Conservation (phyloP, 441 rosid genomes). For the Corymbia calophylla region DNA sequence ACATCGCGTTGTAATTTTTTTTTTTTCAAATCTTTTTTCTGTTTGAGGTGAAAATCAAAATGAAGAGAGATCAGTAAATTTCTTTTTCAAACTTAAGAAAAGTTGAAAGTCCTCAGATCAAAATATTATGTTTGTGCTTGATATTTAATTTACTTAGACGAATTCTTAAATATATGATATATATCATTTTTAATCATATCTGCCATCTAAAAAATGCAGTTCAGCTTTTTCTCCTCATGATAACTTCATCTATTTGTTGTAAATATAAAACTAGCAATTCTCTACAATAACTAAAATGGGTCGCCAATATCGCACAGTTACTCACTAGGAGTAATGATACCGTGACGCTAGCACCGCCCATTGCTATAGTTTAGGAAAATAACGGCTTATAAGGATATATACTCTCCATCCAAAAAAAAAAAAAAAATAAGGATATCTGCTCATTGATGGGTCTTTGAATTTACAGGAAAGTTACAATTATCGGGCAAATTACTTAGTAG, state of each 20-base stretch:
- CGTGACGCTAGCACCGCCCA: too few species aligned
- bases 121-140: neutral
- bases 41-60: neutral
- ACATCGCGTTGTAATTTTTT: neutral
- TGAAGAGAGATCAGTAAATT: neutral
- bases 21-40: neutral
- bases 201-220: neutral
- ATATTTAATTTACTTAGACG: neutral
- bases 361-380: too few species aligned
- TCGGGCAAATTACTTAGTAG: neutral
- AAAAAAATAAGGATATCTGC: neutral
- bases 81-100: neutral
- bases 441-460: neutral
- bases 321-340: too few species aligned
- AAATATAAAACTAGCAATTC: neutral
- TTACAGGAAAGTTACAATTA: neutral
- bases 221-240: neutral
- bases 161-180: neutral
- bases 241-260: neutral
- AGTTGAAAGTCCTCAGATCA: rapidly evolving
- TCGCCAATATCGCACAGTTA: too few species aligned
- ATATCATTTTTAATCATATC: neutral
- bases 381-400: too few species aligned
- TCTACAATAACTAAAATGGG: neutral
- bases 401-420: too few species aligned